A percentile compares a stretch with the other conserved stretches of the same genome.
Conservation (phyloP, 108 stramenopile genomes). For the Conticribra weissflogii region DNA sequence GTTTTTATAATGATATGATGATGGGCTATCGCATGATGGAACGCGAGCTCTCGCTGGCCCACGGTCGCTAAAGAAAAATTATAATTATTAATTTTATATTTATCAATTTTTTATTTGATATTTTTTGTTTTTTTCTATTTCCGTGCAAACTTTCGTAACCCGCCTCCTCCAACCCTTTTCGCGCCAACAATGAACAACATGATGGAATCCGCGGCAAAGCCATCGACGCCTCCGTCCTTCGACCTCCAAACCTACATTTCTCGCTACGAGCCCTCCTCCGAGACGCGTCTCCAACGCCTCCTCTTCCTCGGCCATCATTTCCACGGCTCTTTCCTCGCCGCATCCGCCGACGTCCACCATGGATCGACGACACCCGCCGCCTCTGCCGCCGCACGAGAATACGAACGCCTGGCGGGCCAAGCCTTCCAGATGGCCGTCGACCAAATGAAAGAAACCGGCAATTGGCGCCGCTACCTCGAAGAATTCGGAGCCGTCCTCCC, state of each 20-base stretch:
- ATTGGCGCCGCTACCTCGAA: constrained; percentile 59
- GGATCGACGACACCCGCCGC: not conserved
- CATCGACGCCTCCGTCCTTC: constrained; percentile 30
- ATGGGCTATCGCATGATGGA: too few species aligned
- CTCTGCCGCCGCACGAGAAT: not conserved
- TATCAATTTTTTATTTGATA: too few species aligned
- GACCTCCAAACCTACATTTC: constrained; percentile 75
- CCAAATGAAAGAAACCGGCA: constrained; percentile 58
- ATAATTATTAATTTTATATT: too few species aligned
- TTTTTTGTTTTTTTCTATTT: too few species aligned
- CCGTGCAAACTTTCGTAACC: too few species aligned
- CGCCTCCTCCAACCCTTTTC: not conserved
- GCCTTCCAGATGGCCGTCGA: constrained; percentile 58
- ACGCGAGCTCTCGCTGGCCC: too few species aligned
- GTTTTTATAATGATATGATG: too few species aligned
- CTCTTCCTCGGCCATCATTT: constrained; percentile 56
- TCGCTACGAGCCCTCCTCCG: constrained; percentile 59
- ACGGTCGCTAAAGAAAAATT: too few species aligned
- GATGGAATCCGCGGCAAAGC: not conserved
- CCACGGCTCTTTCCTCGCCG: constrained; percentile 24
- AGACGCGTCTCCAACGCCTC: constrained; percentile 71
- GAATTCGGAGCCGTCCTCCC: constrained; percentile 38
- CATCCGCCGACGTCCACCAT: constrained; percentile 4
- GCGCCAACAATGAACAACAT: not conserved
- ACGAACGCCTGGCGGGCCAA: constrained; percentile 4